Evolutionary conservation across 441 rosid genomes (phyloP).

Genomic region (Theobroma grandiflorum): DNA sequence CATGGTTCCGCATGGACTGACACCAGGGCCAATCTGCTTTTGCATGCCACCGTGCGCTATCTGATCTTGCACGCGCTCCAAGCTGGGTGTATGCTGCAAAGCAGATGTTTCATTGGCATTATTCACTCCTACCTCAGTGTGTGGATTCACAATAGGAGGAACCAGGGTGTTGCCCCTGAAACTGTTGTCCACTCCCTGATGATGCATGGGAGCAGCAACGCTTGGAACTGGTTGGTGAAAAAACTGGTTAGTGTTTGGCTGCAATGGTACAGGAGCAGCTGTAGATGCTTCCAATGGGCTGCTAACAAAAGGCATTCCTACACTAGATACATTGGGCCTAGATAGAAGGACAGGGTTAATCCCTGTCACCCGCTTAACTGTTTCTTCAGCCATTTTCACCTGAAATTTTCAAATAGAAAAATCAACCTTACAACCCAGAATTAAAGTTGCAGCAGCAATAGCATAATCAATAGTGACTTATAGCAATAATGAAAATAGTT

Average conservation of each 20-base stretch:
- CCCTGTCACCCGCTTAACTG: constrained; percentile 87
- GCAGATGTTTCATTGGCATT: constrained; percentile 40
- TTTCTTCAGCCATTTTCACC: constrained; percentile 99
- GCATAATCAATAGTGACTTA: background rate
- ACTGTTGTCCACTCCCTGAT: constrained; percentile 49
- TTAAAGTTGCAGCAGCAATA: constrained; percentile 26
- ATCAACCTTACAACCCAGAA: constrained; percentile 9
- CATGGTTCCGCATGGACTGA: constrained; percentile 33
- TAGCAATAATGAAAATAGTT: background rate
- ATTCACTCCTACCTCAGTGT: constrained; percentile 37
- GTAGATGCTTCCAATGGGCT: constrained; percentile 52
- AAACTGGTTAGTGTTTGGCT: constrained; percentile 56
- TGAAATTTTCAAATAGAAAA: constrained; percentile 36
- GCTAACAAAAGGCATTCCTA: constrained; percentile 61
- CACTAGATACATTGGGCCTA: constrained; percentile 59
- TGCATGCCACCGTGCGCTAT: constrained; percentile 33
- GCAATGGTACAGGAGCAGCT: constrained; percentile 52
- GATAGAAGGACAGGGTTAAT: constrained; percentile 74
- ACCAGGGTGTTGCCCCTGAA: constrained; percentile 39
- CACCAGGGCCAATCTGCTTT: constrained; percentile 34
- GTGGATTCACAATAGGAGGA: constrained; percentile 46
- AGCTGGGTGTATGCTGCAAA: constrained; percentile 32
- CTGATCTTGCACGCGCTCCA: constrained; percentile 42
- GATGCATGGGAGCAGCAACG: constrained; percentile 44
- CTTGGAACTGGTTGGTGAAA: constrained; percentile 58